Conservation (phyloP, 441 rosid species). For the Pelargonium cotyledonis region DNA sequence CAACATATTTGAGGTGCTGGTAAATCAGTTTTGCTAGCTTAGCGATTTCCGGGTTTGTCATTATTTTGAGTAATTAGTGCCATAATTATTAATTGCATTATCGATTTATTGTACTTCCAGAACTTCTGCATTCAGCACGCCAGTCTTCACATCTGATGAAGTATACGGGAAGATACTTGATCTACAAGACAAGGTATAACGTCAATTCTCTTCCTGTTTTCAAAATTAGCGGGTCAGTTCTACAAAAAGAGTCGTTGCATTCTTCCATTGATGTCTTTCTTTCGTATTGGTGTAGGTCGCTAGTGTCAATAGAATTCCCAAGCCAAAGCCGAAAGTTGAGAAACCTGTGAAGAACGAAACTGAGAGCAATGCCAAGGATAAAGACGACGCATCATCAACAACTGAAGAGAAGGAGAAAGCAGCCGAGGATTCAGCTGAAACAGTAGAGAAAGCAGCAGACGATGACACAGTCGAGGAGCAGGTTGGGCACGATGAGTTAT, state of each 20-base stretch:
- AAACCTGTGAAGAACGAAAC: conserved; percentile 55
- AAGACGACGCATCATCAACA: conserved; percentile 14
- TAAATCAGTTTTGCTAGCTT: no score
- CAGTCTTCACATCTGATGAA: conserved; percentile 77
- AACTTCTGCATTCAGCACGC: conserved; percentile 46
- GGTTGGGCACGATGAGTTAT: conserved; percentile 60
- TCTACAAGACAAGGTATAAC: conserved; percentile 78
- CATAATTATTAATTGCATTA: neutral
- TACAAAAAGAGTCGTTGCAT: neutral
- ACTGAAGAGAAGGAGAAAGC: conserved; percentile 38
- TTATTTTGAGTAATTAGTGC: no score
- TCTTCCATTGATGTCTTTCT: neutral
- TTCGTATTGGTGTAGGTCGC: conserved; percentile 37
- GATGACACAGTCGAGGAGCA: conserved; percentile 17
- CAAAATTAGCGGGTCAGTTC: neutral
- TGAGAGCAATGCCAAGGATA: conserved; percentile 27
- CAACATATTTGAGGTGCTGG: no score
- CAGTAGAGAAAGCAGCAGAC: conserved; percentile 1
- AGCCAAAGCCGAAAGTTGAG: conserved; percentile 84
- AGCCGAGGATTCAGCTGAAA: conserved; percentile 25
- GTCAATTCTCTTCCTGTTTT: neutral
- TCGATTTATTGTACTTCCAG: conserved; percentile 27
- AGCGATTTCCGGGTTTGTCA: no score
- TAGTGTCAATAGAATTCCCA: conserved; percentile 58
- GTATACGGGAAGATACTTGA: conserved; percentile 48